A percentile compares a stretch with the other conserved stretches of the same genome.
phyloP scores from a whole-genome alignment of 2,329 filamentous ascomycete species.

The Apiospora malaysiana region DNA sequence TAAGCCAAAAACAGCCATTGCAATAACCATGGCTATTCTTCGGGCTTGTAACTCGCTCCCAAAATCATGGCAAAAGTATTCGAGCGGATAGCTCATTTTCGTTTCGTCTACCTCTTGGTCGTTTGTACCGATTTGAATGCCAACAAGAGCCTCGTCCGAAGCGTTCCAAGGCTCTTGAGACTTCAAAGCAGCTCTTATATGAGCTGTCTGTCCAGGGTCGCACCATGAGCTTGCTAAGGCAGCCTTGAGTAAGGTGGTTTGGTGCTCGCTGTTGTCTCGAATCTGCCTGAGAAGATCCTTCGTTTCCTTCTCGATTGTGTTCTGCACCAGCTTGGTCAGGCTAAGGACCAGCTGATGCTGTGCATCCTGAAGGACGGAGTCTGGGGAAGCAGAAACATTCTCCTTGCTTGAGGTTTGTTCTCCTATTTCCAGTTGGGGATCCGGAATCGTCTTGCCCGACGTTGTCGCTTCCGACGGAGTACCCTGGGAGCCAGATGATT shows the following conservation, averaged over 20 bases:
- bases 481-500: background rate
- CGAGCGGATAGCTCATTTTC: background rate
- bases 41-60: background rate
- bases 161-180: background rate
- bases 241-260: background rate
- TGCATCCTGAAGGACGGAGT: background rate
- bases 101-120: background rate
- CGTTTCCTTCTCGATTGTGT: background rate
- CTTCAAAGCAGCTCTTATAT: background rate
- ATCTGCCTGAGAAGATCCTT: background rate
- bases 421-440: background rate
- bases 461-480: background rate
- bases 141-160: background rate
- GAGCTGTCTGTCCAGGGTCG: background rate
- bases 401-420: background rate
- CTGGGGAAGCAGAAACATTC: fast-evolving
- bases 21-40: background rate
- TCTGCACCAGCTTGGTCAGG: background rate
- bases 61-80: background rate
- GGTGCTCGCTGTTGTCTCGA: background rate
- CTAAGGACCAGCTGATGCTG: background rate
- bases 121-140: background rate
- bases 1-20: background rate
- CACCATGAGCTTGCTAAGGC: background rate
- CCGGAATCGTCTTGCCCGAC: background rate